Evolutionary conservation across 169 alveolate species (phyloP).

Genomic region (Plasmodium gaboni): DNA sequence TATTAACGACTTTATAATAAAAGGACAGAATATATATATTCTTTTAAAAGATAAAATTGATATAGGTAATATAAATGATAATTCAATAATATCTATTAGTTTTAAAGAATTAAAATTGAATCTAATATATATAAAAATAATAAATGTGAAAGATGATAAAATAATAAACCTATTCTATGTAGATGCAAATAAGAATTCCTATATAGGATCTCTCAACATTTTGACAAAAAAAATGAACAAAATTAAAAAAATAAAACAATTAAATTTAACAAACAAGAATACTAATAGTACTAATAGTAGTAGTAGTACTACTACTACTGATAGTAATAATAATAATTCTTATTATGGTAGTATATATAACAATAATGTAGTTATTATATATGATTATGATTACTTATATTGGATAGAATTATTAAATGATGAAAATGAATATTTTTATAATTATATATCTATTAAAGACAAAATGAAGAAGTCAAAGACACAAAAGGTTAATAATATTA

Average conservation of each 20-base stretch:
- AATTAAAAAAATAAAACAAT: conserved; percentile 22
- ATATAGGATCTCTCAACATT: conserved; percentile 10
- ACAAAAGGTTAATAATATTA: neutral
- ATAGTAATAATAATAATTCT: neutral
- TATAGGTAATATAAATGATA: conserved; percentile 40
- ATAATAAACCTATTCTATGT: conserved; percentile 33
- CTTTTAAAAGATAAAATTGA: conserved; percentile 37
- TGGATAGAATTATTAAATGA: conserved; percentile 40
- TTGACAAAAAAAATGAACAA: conserved; percentile 4
- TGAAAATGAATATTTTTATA: conserved; percentile 21
- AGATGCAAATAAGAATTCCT: conserved; percentile 13
- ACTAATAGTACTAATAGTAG: conserved; percentile 3
- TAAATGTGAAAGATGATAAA: neutral
- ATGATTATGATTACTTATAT: conserved; percentile 35
- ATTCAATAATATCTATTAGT: conserved; percentile 10
- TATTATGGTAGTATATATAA: conserved; percentile 6
- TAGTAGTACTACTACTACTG: conserved; percentile 1
- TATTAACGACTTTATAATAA: conserved; percentile 52
- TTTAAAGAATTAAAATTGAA: conserved; percentile 45
- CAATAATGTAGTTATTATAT: conserved; percentile 33
- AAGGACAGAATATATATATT: conserved; percentile 31
- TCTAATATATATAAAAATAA: conserved; percentile 26
- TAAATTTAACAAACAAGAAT: conserved; percentile 14
- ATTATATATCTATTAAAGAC: conserved; percentile 5
- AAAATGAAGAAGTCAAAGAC: neutral